Evolutionary conservation across 768 basidiomycete genomes (phyloP), one percentile per base, ranked within the genome.

Genomic region (Podaxis sp.): DNA sequence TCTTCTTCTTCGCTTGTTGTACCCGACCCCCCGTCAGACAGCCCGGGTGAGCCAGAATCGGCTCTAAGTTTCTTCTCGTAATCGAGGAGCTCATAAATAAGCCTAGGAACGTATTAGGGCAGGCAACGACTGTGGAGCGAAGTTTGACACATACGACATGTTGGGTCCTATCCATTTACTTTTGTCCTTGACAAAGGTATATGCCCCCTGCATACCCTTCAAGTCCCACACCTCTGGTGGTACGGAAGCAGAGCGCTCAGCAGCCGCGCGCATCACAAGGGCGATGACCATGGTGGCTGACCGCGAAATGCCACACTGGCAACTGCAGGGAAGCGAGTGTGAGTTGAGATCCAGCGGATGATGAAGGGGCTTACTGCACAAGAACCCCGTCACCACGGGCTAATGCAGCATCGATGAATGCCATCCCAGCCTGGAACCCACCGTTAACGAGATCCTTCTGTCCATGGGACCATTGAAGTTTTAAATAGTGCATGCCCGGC

Each of bases 391-490:
- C 91, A 58, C 86, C 86, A 66, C 90, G 87, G 58, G 82, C 79
- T 58, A 93, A 74, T 52, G 91, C 88, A 37, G 85, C 83, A 72
- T 95, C 94, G 61, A 90, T 83, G 65, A 94, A 96, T 19, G 82
- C 74, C 85, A 95, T 93, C 4, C 89, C 94, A 7, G 79, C 82
- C 55, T 85, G 85, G 74, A 95, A 94, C 53, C 93, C 93, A 43
- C 84, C 76, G 2, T 85, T 75, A 66, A 94, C 92, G 41, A 96
- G 85, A 72, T 96, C 90, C 60, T 90, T 82, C 75, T 96, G 92
- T n/a, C 94, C 94, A 71, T 96, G 94, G 24, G 93, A 94, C 95
- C 94, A 96, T 56, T 83, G 82, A 27, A 96, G 84, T 73, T 93
- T 94, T 75, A 94, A 88, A 71, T 96, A 95, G 73, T 93, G 86